A percentile compares a stretch with the other conserved stretches of the same genome.
Evolutionary conservation across 2,329 filamentous ascomycete genomes (phyloP).

Genomic region (Dothistroma septosporum): DNA sequence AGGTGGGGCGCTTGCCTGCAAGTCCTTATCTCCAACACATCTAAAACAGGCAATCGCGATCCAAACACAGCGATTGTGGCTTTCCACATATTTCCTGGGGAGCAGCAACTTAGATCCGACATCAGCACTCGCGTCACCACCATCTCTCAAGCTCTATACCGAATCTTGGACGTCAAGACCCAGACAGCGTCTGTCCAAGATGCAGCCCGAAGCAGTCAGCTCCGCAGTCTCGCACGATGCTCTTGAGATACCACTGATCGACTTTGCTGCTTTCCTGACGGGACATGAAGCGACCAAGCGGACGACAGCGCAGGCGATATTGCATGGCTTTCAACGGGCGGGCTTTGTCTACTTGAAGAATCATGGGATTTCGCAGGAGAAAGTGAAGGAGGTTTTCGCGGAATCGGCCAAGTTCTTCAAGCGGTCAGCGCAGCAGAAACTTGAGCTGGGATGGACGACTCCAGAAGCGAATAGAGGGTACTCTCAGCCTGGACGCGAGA

Average conservation of each 20-base stretch:
- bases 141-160: neutral
- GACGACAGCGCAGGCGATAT: conserved; percentile 62
- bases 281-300: conserved; percentile 51
- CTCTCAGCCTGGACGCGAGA: conserved; percentile 57
- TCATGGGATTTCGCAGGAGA: conserved; percentile 61
- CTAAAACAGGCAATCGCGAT: neutral
- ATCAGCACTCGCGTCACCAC: conserved; percentile 4
- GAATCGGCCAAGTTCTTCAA: conserved; percentile 66
- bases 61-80: neutral
- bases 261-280: conserved; percentile 66
- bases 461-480: conserved; percentile 50
- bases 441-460: conserved; percentile 61
- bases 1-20: neutral
- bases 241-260: conserved; percentile 54
- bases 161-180: neutral
- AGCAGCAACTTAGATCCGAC: conserved; percentile 13
- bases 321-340: conserved; percentile 75
- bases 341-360: conserved; percentile 88
- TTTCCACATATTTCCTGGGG: conserved; percentile 4
- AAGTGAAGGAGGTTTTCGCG: conserved; percentile 25
- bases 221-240: conserved; percentile 31
- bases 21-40: conserved; percentile 11
- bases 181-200: conserved; percentile 2
- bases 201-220: conserved; percentile 25
- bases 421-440: conserved; percentile 59